phyloP scores from a whole-genome alignment of 495 filamentous ascomycete species.

The Viridothelium virens region DNA sequence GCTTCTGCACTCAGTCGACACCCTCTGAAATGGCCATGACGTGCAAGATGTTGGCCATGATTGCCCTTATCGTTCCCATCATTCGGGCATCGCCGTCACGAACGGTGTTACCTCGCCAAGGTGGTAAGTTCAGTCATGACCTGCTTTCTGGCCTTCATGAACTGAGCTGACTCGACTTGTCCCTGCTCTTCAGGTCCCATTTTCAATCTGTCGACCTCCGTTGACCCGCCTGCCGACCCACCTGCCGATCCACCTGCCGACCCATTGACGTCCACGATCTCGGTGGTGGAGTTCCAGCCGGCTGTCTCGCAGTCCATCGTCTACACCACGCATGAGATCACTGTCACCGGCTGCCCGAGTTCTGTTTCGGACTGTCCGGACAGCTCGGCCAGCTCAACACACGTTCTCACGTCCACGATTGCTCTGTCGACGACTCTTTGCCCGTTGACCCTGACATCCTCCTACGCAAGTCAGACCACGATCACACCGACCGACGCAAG shows the following conservation, averaged over 20 bases:
- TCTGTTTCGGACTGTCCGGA: slow-evolving; percentile 23
- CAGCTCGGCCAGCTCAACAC: slow-evolving; percentile 11
- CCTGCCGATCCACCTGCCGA: neutral
- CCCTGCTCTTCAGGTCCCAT: neutral
- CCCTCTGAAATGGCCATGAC: neutral
- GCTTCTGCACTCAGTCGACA: slow-evolving; percentile 5
- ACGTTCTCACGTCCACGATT: slow-evolving; percentile 22
- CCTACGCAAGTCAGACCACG: slow-evolving; percentile 1
- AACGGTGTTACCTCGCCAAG: neutral
- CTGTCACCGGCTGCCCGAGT: slow-evolving; percentile 19
- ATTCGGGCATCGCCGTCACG: neutral
- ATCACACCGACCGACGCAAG: neutral
- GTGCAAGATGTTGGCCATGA: neutral
- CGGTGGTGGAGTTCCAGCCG: slow-evolving; percentile 13
- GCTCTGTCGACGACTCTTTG: slow-evolving; percentile 26
- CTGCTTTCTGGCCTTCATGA: neutral
- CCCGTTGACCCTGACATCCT: slow-evolving; percentile 23
- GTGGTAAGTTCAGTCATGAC: neutral
- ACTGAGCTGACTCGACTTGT: neutral
- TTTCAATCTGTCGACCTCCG: neutral
- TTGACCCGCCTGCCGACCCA: slow-evolving; percentile 1
- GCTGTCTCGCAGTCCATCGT: slow-evolving; percentile 19
- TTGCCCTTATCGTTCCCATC: neutral
- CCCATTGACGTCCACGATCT: neutral
- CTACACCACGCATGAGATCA: slow-evolving; percentile 22